Conservation (phyloP, 495 filamentous ascomycete species). For the Eremomyces bilateralis region DNA sequence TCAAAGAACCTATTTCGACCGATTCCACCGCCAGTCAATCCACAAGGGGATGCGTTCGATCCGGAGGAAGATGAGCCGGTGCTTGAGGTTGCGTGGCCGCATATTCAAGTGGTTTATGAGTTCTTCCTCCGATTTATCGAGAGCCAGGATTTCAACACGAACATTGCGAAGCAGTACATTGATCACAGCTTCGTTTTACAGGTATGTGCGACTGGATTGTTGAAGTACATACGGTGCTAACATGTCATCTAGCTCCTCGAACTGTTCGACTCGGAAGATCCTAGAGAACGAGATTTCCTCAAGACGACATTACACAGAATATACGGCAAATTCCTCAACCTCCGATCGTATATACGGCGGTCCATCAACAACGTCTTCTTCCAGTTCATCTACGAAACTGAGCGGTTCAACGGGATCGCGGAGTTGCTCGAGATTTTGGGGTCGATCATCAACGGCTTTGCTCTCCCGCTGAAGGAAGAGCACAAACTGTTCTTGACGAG, state of each 20-base stretch:
- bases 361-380: conserved; percentile 99
- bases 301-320: conserved; percentile 97
- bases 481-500: conserved; percentile 96
- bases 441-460: conserved; percentile 98
- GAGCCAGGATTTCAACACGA: conserved; percentile 99
- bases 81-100: conserved; percentile 94
- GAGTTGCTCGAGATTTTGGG: conserved; percentile 92
- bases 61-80: conserved; percentile 98
- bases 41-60: conserved; percentile 95
- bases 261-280: conserved; percentile 96
- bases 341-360: conserved; percentile 87
- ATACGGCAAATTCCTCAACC: conserved; percentile 96
- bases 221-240: conserved; percentile 3
- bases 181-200: conserved; percentile 95
- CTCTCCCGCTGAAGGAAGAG: conserved; percentile 90
- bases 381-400: conserved; percentile 97
- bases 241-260: conserved; percentile 49
- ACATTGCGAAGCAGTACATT: conserved; percentile 97
- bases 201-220: conserved; percentile 21
- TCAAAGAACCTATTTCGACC: conserved; percentile 95
- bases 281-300: conserved; percentile 87
- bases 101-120: conserved; percentile 98
- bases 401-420: conserved; percentile 94
- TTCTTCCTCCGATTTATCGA: conserved; percentile 99
- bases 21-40: conserved; percentile 90